A percentile compares a stretch with the other conserved stretches of the same genome.
Conservation (phyloP, 106 monocot species). For the Xerophyta viscosa region DNA sequence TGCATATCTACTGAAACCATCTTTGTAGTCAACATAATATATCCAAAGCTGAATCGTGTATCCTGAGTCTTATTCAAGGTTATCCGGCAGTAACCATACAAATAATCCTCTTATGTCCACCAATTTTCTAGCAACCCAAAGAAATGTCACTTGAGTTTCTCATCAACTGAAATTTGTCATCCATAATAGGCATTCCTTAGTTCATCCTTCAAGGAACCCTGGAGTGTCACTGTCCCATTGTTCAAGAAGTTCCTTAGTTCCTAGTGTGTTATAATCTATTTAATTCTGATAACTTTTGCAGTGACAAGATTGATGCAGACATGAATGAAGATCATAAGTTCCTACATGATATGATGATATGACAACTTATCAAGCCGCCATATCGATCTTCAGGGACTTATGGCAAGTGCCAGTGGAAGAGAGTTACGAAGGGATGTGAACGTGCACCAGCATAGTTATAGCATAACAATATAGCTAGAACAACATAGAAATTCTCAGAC, state of each 20-base stretch:
- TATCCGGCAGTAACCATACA: constrained; percentile 6
- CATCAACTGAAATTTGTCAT: too few relatives aligned
- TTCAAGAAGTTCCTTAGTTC: too few relatives aligned
- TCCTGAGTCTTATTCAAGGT: constrained; percentile 6
- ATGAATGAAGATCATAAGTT: too few relatives aligned
- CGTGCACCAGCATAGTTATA: constrained; percentile 3
- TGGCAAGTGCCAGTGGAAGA: constrained; percentile 49
- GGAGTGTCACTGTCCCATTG: too few relatives aligned
- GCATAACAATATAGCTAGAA: not conserved
- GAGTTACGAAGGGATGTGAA: constrained; percentile 33
- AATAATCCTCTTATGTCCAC: constrained; percentile 8
- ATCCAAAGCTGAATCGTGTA: constrained; percentile 5
- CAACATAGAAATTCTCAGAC: constrained; percentile 4
- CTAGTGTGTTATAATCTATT: too few relatives aligned
- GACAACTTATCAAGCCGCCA: constrained; percentile 32
- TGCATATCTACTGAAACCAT: constrained; percentile 13
- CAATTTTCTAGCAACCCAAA: not conserved
- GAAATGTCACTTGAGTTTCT: too few relatives aligned
- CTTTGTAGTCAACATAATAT: constrained; percentile 1
- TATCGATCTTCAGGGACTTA: constrained; percentile 39
- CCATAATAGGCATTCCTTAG: too few relatives aligned
- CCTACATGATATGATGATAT: constrained; percentile 31
- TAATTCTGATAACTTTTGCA: too few relatives aligned
- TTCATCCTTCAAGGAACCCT: too few relatives aligned
- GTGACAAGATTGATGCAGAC: too few relatives aligned